Evolutionary conservation across 1,284 basidiomycete species (phyloP), one percentile per base, ranked within the genome.

Genomic region (Schizophyllum commune): DNA sequence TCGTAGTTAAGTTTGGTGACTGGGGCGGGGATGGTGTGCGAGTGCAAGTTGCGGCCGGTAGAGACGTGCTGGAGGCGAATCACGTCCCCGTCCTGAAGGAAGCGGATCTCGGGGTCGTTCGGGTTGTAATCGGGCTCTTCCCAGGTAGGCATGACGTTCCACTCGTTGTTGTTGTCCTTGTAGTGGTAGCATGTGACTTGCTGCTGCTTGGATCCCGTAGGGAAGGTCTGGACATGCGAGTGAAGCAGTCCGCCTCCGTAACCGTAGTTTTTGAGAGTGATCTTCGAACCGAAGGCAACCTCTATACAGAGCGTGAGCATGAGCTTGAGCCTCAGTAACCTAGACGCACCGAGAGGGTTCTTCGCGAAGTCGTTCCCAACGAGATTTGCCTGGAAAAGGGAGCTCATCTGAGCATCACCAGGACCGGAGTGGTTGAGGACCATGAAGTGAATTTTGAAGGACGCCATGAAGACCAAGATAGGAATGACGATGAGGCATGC

Each of bases 161-260:
- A 99, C 60, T 98, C 84, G 76, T 99, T 99, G 82, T 99, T 99
- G 62, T 88, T 86, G 74, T 99, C 96, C 77, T 96, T 97, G 85
- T 99, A 98, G 78, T 99, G 96, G 74, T 99, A 99, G 77, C 96
- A 99, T 0, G 96, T 99, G 11, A 99, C 89, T 75, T 99, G 97
- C 71, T 98, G 96, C 73, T 99, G 96, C 62, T 81, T 79, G 0
- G 94, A 97, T n/a, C 96, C 96, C 17, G 87, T 80, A 0, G 97
- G 97, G 72, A 89, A 98, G 0, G 92, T 90, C 73, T 98, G 96
- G 20, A 96, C 83, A 74, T 99, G 97, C 13, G 96, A 98, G 73
- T 99, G 97, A 1, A 99, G 79, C 4, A 99, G 81, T 52, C 97
- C 96, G 60, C 96, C 96, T 33, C 96, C 97, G 80, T 93, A 98